A percentile compares a stretch with the other conserved stretches of the same genome.
Conservation (phyloP, 345 rosid species). For the Moringa oleifera region DNA sequence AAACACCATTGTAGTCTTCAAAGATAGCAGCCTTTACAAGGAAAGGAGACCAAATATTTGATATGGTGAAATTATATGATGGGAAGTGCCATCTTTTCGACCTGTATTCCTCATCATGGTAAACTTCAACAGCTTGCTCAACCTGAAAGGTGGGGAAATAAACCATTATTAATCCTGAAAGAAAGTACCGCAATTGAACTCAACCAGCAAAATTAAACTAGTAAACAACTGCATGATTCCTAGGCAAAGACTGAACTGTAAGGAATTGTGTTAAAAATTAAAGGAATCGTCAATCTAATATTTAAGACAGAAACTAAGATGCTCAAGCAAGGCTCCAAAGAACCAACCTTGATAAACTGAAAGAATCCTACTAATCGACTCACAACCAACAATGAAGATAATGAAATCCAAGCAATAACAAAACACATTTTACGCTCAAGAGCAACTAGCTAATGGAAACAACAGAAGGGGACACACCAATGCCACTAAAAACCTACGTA, state of each 20-base stretch:
- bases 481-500: background rate
- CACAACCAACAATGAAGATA: background rate
- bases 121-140: slow-evolving; percentile 64
- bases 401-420: background rate
- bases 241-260: no score
- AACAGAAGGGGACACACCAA: no score
- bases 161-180: background rate
- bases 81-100: slow-evolving; percentile 78
- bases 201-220: no score
- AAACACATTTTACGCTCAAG: background rate
- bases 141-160: slow-evolving; percentile 37
- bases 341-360: no score
- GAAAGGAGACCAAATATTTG: slow-evolving; percentile 89
- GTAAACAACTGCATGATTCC: background rate
- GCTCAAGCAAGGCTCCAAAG: no score
- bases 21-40: slow-evolving; percentile 80
- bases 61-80: slow-evolving; percentile 58
- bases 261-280: no score
- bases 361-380: no score
- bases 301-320: no score
- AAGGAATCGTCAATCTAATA: no score
- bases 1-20: slow-evolving; percentile 84
- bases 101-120: slow-evolving; percentile 74
- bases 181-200: background rate
- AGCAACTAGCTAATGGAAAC: background rate